Evolutionary conservation across 345 rosid species (phyloP).

Genomic region (Erysimum cheiranthoides): DNA sequence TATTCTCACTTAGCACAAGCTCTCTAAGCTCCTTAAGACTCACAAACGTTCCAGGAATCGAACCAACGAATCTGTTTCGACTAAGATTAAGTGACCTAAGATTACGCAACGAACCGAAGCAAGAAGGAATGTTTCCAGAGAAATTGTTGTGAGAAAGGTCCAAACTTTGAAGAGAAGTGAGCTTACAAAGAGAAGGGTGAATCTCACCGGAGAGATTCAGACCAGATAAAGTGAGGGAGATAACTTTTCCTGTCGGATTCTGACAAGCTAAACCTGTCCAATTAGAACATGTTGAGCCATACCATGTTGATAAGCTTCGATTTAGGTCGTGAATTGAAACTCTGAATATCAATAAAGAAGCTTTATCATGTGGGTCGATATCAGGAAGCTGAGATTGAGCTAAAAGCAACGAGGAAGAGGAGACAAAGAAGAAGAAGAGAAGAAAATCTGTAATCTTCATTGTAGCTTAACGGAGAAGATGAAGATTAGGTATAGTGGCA

Average conservation of each 20-base stretch:
- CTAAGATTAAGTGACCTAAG: conserved; percentile 77
- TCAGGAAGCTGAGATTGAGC: conserved; percentile 50
- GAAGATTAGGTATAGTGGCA: conserved; percentile 27
- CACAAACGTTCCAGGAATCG: conserved; percentile 56
- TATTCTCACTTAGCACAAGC: conserved; percentile 63
- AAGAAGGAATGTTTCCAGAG: conserved; percentile 65
- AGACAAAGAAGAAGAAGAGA: conserved; percentile 41
- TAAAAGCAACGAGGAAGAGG: conserved; percentile 38
- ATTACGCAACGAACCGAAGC: conserved; percentile 59
- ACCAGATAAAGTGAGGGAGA: conserved; percentile 60
- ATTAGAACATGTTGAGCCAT: conserved; percentile 67
- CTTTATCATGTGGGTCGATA: conserved; percentile 64
- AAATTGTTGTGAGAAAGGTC: conserved; percentile 63
- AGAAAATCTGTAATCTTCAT: conserved; percentile 15
- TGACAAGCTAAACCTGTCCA: conserved; percentile 82
- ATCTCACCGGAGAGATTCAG: conserved; percentile 68
- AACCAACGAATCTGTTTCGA: conserved; percentile 61
- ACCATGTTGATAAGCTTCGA: conserved; percentile 66
- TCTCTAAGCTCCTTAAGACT: conserved; percentile 62
- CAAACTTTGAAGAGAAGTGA: conserved; percentile 59
- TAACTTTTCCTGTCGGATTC: conserved; percentile 59
- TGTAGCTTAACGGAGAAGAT: conserved; percentile 7
- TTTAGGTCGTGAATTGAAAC: conserved; percentile 61
- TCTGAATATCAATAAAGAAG: conserved; percentile 60
- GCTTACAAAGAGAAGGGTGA: conserved; percentile 65